Conservation (phyloP, 192 early-diverging fungal species). For the Oehlia diaphana region DNA sequence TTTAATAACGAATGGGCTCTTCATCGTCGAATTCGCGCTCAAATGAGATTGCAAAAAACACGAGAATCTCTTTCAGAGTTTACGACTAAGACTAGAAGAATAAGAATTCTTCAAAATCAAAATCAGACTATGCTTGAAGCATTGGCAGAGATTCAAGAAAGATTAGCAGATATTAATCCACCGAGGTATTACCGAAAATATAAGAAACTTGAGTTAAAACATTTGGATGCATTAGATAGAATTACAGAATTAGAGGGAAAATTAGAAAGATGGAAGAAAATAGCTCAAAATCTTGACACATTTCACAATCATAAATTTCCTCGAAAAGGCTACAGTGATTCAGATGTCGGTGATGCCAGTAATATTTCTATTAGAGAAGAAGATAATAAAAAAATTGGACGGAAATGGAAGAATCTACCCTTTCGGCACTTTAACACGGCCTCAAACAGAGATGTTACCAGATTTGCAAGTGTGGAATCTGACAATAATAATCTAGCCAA, state of each 20-base stretch:
- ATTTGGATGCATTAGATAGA: neutral
- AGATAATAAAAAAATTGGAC: neutral
- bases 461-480: neutral
- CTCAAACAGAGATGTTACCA: neutral
- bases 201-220: neutral
- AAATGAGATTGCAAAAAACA: neutral
- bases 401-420: neutral
- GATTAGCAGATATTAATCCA: constrained; percentile 26
- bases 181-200: constrained; percentile 30
- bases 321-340: neutral
- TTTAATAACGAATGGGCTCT: constrained; percentile 48
- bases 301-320: neutral
- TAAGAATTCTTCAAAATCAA: neutral
- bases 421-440: neutral
- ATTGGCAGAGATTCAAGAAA: constrained; percentile 29
- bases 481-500: neutral
- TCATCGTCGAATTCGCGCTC: constrained; percentile 10
- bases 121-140: constrained; percentile 28
- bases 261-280: neutral
- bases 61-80: neutral
- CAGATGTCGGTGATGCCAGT: too few relatives aligned
- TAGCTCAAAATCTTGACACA: constrained; percentile 10
- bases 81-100: neutral
- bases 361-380: neutral
- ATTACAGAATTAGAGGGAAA: constrained; percentile 21